phyloP scores from a whole-genome alignment of 192 early-diverging fungal genomes.

The Linnemannia elongata region DNA sequence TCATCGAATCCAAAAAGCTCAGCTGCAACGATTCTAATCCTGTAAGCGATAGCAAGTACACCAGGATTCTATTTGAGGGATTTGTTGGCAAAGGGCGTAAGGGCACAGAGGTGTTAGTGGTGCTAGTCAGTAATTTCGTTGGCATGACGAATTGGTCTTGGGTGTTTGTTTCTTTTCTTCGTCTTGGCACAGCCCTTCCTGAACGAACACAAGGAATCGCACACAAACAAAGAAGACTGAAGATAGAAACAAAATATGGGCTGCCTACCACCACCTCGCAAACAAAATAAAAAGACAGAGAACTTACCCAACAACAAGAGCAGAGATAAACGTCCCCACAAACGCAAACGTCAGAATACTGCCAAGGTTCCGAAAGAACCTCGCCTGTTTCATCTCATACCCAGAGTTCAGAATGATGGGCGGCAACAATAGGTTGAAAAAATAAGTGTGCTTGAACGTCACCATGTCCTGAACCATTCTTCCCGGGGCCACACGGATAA shows the following conservation, averaged over 20 bases:
- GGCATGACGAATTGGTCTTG: background rate
- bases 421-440: conserved; percentile 97
- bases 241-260: no score
- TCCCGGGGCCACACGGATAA: conserved; percentile 70
- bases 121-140: background rate
- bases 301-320: conserved; percentile 86
- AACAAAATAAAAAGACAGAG: conserved; percentile 2
- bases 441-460: conserved; percentile 91
- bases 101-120: background rate
- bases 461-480: conserved; percentile 82
- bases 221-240: background rate
- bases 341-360: conserved; percentile 95
- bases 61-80: conserved; percentile 62
- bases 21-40: conserved; percentile 80
- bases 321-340: conserved; percentile 92
- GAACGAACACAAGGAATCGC: background rate
- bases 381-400: conserved; percentile 91
- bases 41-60: conserved; percentile 77
- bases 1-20: conserved; percentile 91
- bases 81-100: background rate
- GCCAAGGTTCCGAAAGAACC: conserved; percentile 90
- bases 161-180: background rate
- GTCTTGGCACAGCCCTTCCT: background rate
- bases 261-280: background rate
- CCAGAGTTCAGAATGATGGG: conserved; percentile 98